These are phyloP conservation scores for Umbelopsis sp. DNA, from an alignment of 371 early-diverging fungal genomes.

Conservation along the genomic window DNA sequence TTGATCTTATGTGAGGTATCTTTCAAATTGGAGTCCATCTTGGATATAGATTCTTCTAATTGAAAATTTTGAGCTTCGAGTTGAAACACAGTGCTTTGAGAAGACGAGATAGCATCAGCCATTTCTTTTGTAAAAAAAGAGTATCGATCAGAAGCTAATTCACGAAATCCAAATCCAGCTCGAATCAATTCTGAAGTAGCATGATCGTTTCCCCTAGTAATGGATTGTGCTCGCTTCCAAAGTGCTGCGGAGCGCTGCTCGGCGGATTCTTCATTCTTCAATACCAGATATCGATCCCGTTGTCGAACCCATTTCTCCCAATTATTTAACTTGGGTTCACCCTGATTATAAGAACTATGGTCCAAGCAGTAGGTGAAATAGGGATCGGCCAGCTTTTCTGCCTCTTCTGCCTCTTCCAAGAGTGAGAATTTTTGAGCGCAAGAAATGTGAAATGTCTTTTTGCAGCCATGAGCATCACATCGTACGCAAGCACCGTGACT, in stretches of 20 bases:
- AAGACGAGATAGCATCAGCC: not conserved
- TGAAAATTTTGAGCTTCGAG: slow-evolving; percentile 1
- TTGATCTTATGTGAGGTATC: not conserved
- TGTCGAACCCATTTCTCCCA: slow-evolving; percentile 47
- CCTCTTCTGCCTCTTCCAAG: slow-evolving; percentile 39
- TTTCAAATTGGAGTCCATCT: not conserved
- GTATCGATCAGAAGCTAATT: slow-evolving; percentile 9
- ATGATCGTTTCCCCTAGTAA: not conserved
- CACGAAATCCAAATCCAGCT: slow-evolving; percentile 3
- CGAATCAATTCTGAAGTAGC: not conserved
- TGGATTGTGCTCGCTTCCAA: not conserved
- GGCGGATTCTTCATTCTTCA: slow-evolving; percentile 5
- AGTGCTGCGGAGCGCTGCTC: not conserved
- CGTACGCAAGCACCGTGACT: slow-evolving; percentile 48
- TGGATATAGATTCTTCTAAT: not conserved
- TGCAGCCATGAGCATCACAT: slow-evolving; percentile 50
- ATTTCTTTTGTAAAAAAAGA: slow-evolving; percentile 1
- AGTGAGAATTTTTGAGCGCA: slow-evolving; percentile 51
- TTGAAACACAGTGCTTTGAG: not conserved
- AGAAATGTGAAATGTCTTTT: slow-evolving; percentile 54
- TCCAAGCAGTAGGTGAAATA: slow-evolving; percentile 48
- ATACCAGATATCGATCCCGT: slow-evolving; percentile 33
- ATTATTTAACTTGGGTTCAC: slow-evolving; percentile 30
- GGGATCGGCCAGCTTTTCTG: slow-evolving; percentile 43
- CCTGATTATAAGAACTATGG: slow-evolving; percentile 36